Conservation (phyloP, 2,329 filamentous ascomycete species). For the Aspergillus quadricinctus region DNA sequence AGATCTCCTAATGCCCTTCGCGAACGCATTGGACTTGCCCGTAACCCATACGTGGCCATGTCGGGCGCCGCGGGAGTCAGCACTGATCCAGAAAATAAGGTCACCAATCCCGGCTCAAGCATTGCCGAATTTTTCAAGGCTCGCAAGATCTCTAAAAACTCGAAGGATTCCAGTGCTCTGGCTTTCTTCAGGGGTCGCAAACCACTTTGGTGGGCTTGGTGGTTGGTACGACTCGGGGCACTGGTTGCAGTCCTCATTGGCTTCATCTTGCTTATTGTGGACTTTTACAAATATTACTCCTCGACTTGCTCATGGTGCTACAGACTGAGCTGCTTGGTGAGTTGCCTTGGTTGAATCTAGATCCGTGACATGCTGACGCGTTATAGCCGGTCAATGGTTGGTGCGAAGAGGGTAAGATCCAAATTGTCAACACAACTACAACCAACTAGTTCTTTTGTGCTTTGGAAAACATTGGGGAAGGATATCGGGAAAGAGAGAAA, state of each 20-base stretch:
- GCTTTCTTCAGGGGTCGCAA: constrained; percentile 91
- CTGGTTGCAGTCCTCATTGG: constrained; percentile 76
- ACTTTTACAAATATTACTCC: constrained; percentile 75
- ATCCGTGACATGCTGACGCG: constrained; percentile 9
- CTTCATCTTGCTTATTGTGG: constrained; percentile 81
- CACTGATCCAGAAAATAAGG: constrained; percentile 37
- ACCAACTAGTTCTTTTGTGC: not conserved
- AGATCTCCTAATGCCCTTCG: constrained; percentile 81
- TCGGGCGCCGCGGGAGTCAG: constrained; percentile 42
- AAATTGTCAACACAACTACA: not conserved
- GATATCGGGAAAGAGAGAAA: not conserved
- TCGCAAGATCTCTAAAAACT: constrained; percentile 54
- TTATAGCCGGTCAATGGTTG: constrained; percentile 42
- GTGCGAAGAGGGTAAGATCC: constrained; percentile 38
- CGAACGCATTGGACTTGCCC: constrained; percentile 65
- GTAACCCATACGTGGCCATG: constrained; percentile 67
- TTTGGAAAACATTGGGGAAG: not conserved
- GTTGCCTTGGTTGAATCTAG: constrained; percentile 35
- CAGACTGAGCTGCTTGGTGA: constrained; percentile 86
- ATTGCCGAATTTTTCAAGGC: constrained; percentile 45
- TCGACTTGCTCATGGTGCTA: constrained; percentile 88
- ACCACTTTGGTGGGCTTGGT: constrained; percentile 96
- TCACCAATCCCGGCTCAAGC: constrained; percentile 56
- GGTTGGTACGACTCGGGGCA: constrained; percentile 75
- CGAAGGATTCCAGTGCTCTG: constrained; percentile 23